Evolutionary conservation across 768 basidiomycete species (phyloP).

Genomic region (Naematelia encephala): DNA sequence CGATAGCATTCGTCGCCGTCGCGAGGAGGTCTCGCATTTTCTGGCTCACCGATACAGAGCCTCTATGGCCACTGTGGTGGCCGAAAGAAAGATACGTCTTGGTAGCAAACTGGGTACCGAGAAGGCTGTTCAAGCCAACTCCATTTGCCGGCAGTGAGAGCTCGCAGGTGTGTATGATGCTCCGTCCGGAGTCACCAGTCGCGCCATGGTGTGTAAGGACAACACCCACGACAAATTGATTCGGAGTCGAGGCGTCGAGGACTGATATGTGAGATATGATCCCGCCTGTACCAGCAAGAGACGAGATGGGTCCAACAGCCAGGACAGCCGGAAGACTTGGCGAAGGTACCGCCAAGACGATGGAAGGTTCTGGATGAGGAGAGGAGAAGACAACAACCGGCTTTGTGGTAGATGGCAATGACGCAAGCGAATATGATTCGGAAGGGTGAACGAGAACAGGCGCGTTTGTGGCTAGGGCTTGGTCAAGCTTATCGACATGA

Average conservation of each 20-base stretch:
- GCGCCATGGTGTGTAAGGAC: constrained; percentile 21
- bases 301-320: constrained; percentile 15
- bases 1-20: not conserved
- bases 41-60: not conserved
- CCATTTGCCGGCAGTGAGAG: constrained; percentile 27
- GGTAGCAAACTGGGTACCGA: constrained; percentile 27
- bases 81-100: not conserved
- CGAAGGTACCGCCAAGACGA: constrained; percentile 20
- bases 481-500: constrained; percentile 6
- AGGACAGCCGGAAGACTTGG: constrained; percentile 26
- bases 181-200: constrained; percentile 26
- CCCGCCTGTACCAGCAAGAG: constrained; percentile 10
- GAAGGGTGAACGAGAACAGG: not conserved
- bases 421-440: constrained; percentile 1
- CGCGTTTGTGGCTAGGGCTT: not conserved
- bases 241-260: constrained; percentile 8
- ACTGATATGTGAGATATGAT: constrained; percentile 21
- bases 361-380: constrained; percentile 7
- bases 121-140: constrained; percentile 31
- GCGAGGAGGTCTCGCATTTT: not conserved
- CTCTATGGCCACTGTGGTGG: not conserved
- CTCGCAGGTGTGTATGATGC: constrained; percentile 38
- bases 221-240: constrained; percentile 18
- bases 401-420: constrained; percentile 9
- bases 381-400: constrained; percentile 15